Conservation (phyloP, 1,284 basidiomycete species). For the Naganishia sp. region DNA sequence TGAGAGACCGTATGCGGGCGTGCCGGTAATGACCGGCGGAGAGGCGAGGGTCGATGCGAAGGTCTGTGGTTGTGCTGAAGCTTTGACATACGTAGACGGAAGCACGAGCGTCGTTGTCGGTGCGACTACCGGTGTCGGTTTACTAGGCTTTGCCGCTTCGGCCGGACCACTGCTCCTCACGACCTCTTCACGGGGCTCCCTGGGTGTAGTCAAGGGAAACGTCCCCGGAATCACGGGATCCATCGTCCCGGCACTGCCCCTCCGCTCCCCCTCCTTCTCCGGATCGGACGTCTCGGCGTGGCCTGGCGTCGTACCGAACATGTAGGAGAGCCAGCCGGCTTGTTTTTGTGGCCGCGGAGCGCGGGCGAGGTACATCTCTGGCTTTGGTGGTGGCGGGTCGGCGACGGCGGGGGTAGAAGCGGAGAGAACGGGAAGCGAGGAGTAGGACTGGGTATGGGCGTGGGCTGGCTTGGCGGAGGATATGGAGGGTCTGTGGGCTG, state of each 20-base stretch:
- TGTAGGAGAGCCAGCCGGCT: constrained; percentile 14
- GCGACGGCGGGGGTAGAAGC: background rate
- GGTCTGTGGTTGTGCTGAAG: constrained; percentile 1
- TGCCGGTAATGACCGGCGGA: constrained; percentile 23
- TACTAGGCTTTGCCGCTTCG: background rate
- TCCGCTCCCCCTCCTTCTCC: constrained; percentile 9
- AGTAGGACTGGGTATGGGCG: constrained; percentile 16
- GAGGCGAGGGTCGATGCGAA: constrained; percentile 24
- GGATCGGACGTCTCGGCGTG: background rate
- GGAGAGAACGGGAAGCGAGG: constrained; percentile 2
- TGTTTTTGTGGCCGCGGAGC: constrained; percentile 19
- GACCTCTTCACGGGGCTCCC: background rate
- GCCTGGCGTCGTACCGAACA: constrained; percentile 10
- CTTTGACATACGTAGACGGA: constrained; percentile 17
- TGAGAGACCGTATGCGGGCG: constrained; percentile 24
- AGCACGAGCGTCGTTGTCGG: constrained; percentile 4
- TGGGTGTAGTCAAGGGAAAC: constrained; percentile 3
- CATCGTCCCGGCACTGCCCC: background rate
- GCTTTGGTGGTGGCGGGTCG: background rate
- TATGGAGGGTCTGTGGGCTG: constrained; percentile 5
- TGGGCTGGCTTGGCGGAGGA: constrained; percentile 8
- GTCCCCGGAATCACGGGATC: constrained; percentile 9
- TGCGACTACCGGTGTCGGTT: background rate
- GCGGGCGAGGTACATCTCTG: constrained; percentile 21
- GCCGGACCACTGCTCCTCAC: background rate